A percentile compares a stretch with the other conserved stretches of the same genome.
These are phyloP conservation scores for Diaporthe sp. DNA, from an alignment of 2,329 filamentous ascomycete genomes.

Conservation along the genomic window DNA sequence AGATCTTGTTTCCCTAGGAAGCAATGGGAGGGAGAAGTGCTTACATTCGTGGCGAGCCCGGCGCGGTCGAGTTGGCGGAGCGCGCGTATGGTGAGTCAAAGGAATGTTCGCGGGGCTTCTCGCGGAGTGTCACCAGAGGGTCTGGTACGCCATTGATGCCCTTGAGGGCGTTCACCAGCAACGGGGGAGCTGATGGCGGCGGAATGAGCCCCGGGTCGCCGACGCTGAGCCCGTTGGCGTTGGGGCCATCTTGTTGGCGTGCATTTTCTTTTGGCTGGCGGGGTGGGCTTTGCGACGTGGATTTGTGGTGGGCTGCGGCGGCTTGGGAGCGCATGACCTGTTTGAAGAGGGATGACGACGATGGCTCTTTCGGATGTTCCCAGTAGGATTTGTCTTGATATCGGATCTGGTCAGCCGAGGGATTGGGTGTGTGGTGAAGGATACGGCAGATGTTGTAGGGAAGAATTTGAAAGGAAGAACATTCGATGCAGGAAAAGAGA, in stretches of 20 bases:
- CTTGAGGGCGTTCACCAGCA: slow-evolving; percentile 50
- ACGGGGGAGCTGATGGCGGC: slow-evolving; percentile 45
- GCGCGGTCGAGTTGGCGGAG: slow-evolving; percentile 71
- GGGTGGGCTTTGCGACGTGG: slow-evolving; percentile 51
- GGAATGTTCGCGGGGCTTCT: slow-evolving; percentile 47
- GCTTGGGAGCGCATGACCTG: slow-evolving; percentile 55
- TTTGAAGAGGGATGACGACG: slow-evolving; percentile 45
- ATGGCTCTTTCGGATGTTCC: slow-evolving; percentile 46
- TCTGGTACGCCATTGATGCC: slow-evolving; percentile 57
- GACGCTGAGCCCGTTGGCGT: slow-evolving; percentile 42
- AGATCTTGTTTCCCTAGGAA: slow-evolving; percentile 26
- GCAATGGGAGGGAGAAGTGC: slow-evolving; percentile 45
- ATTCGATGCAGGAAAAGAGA: slow-evolving; percentile 21
- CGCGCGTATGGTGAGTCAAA: slow-evolving; percentile 69
- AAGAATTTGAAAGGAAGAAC: not conserved
- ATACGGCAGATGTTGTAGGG: slow-evolving; percentile 5
- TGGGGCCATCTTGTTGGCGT: slow-evolving; percentile 45
- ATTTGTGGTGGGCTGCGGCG: slow-evolving; percentile 44
- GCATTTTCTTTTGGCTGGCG: slow-evolving; percentile 36
- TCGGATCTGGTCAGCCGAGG: slow-evolving; percentile 24
- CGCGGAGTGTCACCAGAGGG: slow-evolving; percentile 46
- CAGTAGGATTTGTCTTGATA: slow-evolving; percentile 26
- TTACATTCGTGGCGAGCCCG: slow-evolving; percentile 71
- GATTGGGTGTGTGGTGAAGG: not conserved
- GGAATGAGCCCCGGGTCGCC: slow-evolving; percentile 40